Evolutionary conservation across 1,284 basidiomycete species (phyloP), one percentile per base, ranked within the genome.

Genomic region (Trichosporon asahii): DNA sequence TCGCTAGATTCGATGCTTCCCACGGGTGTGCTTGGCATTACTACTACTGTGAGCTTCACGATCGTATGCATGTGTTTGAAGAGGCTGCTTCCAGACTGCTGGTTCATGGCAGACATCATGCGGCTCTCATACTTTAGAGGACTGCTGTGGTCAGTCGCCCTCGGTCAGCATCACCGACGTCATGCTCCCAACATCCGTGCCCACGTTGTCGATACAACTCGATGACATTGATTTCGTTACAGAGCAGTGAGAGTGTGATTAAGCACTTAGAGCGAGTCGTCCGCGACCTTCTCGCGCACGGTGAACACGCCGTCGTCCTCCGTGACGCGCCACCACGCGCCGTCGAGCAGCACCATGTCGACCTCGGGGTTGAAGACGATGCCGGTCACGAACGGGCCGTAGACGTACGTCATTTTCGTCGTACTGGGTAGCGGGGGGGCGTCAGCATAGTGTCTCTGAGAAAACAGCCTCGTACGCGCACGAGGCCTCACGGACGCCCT

Each of bases 331-430:
- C 72, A 73, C 72, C 72, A 73, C 7, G 61, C 57, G 7, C 61
- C 66, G 57, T 73, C 72, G 11, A 73, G 66, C 4, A 71, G 66
- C 11, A 73, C 63, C 70, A 73, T 71, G 66, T 73, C 72, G 18
- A 73, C 70, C 7, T 71, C 68, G 18, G 65, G 61, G 37, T 49
- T 66, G 46, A 61, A 60, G 18, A 71, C 25, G 7, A 73, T 25
- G 18, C 68, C 64, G 6, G 71, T 68, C 6, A 53, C 65, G 55
- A 72, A 70, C n/a, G 71, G 71, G 2, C 71, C 71, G 29, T 70
- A 55, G 9, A 69, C 64, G 61, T 53, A 70, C 14, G 68, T 63
- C 44, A 67, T 65, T 31, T 23, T 55, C 15, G 40, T 66, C 46
- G 44, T 37, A 2, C 63, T 65, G 44, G 31, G 31, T 33, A 44